Evolutionary conservation across 495 filamentous ascomycete genomes (phyloP), one percentile per base, ranked within the genome.

Genomic region (Penicillium samsonianum): DNA sequence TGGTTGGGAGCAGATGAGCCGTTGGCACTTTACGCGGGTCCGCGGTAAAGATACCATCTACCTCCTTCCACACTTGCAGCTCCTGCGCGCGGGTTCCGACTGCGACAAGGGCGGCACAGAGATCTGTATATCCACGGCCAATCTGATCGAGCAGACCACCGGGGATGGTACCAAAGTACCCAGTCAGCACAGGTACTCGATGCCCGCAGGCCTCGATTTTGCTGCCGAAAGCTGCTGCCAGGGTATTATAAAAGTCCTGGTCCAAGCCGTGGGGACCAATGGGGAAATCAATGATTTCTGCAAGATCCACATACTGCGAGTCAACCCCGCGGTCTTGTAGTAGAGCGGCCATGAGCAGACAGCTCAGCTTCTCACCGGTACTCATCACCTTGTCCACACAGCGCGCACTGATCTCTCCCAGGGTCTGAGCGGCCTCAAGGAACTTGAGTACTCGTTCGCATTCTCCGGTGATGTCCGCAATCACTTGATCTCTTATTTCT

Each of bases 361-460:
- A 96, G 70, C 89, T 90, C 28, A 99, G 76, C 72, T 96, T 97
- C 77, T 99, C 94, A 19, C 94, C 94, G 44, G 91, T 88, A 67
- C 90, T 91, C 38, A 98, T 84, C 17, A 99, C 89, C 57, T 90
- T 87, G 68, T 99, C 93, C 68, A 93, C 90, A 23, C 86, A 89
- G 57, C 88, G 82, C 2, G 85, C 81, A 68, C 89, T 91, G 62
- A 96, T 89, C 67, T 92, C 83, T 25, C 81, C 82, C 22, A 87
- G 67, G 9, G 78, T 81, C 67, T 81, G 73, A 22, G 85, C 80
- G 5, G 84, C 82, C 52, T 82, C 80, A 33, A 90, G 71, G 25
- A 88, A 76, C 59, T 78, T 81, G 22, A 78, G 72, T 41, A 90
- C 77, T 30, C 74, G 73, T 40, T 77, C 78, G 67, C 91, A 96